Evolutionary conservation across 352 stramenopile genomes (phyloP).

Genomic region (Thraustochytrium sp.): DNA sequence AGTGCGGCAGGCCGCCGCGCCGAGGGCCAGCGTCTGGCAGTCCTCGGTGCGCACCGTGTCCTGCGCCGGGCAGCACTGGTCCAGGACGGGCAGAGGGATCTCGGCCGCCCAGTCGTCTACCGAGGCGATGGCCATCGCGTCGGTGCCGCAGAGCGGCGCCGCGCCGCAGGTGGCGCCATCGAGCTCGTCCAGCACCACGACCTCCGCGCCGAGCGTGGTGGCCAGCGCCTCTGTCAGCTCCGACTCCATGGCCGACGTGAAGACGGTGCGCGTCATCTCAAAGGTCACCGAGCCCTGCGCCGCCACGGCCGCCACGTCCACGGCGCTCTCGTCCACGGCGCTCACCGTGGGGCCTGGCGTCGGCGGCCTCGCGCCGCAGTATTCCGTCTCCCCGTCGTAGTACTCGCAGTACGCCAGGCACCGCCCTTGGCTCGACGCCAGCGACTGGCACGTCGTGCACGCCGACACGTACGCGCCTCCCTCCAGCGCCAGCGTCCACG

Average conservation of each 20-base stretch:
- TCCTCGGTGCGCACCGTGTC: slow-evolving; percentile 8
- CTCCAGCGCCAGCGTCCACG: background rate
- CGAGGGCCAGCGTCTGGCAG: background rate
- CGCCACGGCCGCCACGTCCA: background rate
- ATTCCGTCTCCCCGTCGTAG: slow-evolving; percentile 4
- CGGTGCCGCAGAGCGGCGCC: slow-evolving; percentile 21
- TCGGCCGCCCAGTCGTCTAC: background rate
- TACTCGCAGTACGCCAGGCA: background rate
- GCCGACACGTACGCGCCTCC: background rate
- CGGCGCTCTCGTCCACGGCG: background rate
- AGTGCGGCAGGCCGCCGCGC: background rate
- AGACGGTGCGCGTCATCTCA: background rate
- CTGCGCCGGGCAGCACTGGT: background rate
- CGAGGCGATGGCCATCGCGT: background rate
- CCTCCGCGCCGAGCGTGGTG: background rate
- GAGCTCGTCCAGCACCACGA: background rate
- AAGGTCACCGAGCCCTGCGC: background rate
- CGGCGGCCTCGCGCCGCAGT: background rate
- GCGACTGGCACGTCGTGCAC: background rate
- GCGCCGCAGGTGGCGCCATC: background rate
- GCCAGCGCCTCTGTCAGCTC: background rate
- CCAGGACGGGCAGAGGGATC: background rate
- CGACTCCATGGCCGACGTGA: background rate
- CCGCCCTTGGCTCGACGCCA: background rate
- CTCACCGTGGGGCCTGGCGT: background rate